These are phyloP conservation scores for Diplotaxis tenuifolia DNA, from an alignment of 345 rosid genomes.

Conservation along the genomic window DNA sequence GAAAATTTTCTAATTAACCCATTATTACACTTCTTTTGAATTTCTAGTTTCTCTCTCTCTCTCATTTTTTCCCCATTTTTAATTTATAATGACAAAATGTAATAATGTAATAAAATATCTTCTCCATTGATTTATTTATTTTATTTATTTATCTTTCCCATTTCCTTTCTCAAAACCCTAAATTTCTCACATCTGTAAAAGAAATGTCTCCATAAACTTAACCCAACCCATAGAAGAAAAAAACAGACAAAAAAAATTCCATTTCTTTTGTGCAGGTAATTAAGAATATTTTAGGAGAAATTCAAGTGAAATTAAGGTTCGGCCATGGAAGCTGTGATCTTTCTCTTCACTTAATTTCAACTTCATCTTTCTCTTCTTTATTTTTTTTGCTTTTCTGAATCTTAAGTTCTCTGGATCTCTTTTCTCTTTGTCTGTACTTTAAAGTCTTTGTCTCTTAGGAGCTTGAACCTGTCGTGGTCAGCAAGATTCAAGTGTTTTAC, in stretches of 20 bases:
- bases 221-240: constrained; percentile 26
- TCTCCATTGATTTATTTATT: constrained; percentile 40
- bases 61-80: background rate
- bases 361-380: background rate
- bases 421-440: constrained; percentile 24
- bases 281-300: constrained; percentile 30
- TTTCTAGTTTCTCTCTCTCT: constrained; percentile 6
- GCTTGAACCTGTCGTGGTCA: constrained; percentile 39
- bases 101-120: constrained; percentile 5
- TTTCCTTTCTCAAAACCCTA: constrained; percentile 60
- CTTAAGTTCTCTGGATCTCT: constrained; percentile 32
- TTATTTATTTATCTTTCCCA: constrained; percentile 21
- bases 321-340: constrained; percentile 47
- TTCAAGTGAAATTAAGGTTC: constrained; percentile 24
- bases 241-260: background rate
- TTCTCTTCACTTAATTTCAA: constrained; percentile 39
- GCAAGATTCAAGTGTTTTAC: constrained; percentile 22
- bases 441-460: constrained; percentile 21
- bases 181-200: constrained; percentile 49
- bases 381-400: constrained; percentile 15
- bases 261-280: constrained; percentile 33
- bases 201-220: constrained; percentile 39
- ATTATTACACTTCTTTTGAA: constrained; percentile 11
- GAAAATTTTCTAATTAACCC: constrained; percentile 9
- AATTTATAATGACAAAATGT: background rate